Base-by-base conservation (phyloP, 2,329 filamentous ascomycete genomes). In the Aspergillus persii region DNA sequence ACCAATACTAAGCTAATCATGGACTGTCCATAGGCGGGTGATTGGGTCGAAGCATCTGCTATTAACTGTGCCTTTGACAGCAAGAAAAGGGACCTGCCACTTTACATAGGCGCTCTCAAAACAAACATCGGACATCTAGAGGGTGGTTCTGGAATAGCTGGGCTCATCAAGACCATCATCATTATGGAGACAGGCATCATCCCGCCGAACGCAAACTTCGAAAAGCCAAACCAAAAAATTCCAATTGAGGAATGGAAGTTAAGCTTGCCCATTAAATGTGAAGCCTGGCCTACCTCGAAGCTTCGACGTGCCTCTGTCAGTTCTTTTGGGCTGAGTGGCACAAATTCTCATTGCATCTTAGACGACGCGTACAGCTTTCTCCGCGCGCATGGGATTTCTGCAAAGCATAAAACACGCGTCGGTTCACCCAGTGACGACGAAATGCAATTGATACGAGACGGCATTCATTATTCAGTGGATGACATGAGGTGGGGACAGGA, bases 101-200 rank as follows among this genome's bases (percentile, higher is more conserved):
- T 67, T 8, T 54, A 55, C 27, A 53, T 68, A 8, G 66, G 67
- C 18, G 62, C 65, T 1, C 48, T 68, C 3, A 69, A 68, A 52
- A 54, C 64, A 2, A 68, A 67, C 44, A 58, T 69, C 30, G 66
- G 67, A 7, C 66, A 69, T 57, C 3, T 54, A 11, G 66, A 69
- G 52, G 60, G 47, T 12, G 57, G 54, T 2, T 58, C 55, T 49
- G 66, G 63, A 2, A 41, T 66, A 3, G 56, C 62, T 15, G 58
- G 56, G 7, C 11, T 66, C 4, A 62, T 66, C 52, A 66, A 66
- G 41, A 47, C 57, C 5, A 57, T 63, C 30, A 31, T 65, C n/a
- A 55, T 58, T 15, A 52, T 67, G 9, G 63, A 68, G 54, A 54
- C 58, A 4, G 56, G 61, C 12, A 44, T 55, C 18, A 64, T 67